Evolutionary conservation across 78 protist genomes (phyloP).

Genomic region (Dictyostelium purpureum): DNA sequence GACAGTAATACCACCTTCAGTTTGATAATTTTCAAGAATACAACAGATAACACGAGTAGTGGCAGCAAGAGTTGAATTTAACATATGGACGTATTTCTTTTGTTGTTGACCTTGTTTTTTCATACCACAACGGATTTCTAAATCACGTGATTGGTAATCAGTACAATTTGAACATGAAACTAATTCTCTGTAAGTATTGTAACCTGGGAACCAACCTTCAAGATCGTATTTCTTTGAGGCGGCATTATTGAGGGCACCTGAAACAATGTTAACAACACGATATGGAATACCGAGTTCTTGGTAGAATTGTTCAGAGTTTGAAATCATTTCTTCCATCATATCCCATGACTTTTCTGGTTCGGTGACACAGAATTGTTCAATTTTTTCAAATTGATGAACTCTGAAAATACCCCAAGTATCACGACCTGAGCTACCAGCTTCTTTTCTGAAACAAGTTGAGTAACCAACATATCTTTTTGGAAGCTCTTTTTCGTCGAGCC

Average conservation of each 20-base stretch:
- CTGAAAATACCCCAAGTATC: constrained; percentile 99
- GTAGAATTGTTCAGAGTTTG: constrained; percentile 95
- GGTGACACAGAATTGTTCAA: constrained; percentile 98
- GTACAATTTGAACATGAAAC: constrained; percentile 99
- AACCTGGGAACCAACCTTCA: constrained; percentile 99
- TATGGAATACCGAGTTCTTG: constrained; percentile 96
- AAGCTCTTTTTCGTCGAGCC: constrained; percentile 74
- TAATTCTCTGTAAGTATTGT: constrained; percentile 96
- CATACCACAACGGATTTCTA: constrained; percentile 91
- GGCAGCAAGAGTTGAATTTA: constrained; percentile 99
- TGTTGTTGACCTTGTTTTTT: constrained; percentile 79
- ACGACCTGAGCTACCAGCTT: constrained; percentile 98
- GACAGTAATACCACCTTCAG: constrained; percentile 91
- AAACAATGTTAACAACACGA: constrained; percentile 97
- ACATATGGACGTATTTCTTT: constrained; percentile 98
- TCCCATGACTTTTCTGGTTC: constrained; percentile 97
- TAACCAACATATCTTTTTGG: constrained; percentile 96
- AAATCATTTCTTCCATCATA: constrained; percentile 95
- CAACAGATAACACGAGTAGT: constrained; percentile 98
- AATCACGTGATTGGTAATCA: constrained; percentile 98
- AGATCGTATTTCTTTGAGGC: constrained; percentile 99
- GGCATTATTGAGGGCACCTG: constrained; percentile 98
- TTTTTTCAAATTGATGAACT: constrained; percentile 99
- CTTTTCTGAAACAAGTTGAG: constrained; percentile 99
- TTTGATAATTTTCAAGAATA: constrained; percentile 99